Base-by-base conservation (phyloP, 768 basidiomycete genomes). In the Xerocomus brunneocitrinus region DNA sequence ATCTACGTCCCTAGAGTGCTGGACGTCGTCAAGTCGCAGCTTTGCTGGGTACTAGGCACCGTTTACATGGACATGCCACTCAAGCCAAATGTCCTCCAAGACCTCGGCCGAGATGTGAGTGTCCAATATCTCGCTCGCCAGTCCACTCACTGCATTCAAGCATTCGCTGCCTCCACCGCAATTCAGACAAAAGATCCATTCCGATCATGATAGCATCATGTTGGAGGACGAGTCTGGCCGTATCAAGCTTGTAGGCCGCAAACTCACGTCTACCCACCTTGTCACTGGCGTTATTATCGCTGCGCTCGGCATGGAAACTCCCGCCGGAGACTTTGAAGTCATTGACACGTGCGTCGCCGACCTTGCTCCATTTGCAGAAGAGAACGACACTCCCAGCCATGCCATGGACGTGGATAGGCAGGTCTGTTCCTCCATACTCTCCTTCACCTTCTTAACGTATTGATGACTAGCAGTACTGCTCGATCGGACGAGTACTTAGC, bases 31-130 rank as follows among this genome's bases (percentile, higher is more conserved):
- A 89, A 91, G 61, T 87, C 87, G 1, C 76, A 87, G 62, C 74
- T 95, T 50, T 97, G 93, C 69, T 98, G 87, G 69, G 80, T 98
- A 56, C 75, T 97, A 50, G 97, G 97, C 4, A 99, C 97, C 0
- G 85, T 98, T 6, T 99, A 98, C 69, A 87, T 98, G 84, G 94
- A 99, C 55, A 99, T 99, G 97, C 91, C 94, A 8, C 76, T 98
- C 48, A 99, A 99, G 65, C 95, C 95, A 0, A 98, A 98, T 64
- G 90, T 99, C n/a, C 79, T 99, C 57, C 89, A 93, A 62, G 97
- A 99, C 58, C 81, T 98, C 58, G 92, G 87, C 24, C 80, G 90
- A 67, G 94, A 99, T 62, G 97, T 98, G 64, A 60, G 91, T 76
- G 22, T 34, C 22, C 45, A 50, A 49, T 44, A 56, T 58, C 39